A percentile compares a stretch with the other conserved stretches of the same genome.
Evolutionary conservation across 1,284 basidiomycete species (phyloP).

Genomic region (Boletus albobrunnescens): DNA sequence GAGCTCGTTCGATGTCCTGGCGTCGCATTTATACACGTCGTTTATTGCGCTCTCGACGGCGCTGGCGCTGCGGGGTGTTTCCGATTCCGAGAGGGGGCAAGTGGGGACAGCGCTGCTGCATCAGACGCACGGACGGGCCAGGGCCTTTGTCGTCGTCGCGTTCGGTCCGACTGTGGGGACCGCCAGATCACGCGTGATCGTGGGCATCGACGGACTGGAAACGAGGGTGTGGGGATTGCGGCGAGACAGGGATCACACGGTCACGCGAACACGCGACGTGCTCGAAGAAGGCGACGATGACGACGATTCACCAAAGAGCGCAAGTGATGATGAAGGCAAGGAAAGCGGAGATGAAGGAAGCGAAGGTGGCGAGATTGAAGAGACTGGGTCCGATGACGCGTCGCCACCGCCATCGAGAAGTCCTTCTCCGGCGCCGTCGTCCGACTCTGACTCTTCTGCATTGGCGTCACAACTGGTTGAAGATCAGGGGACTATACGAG

Average conservation of each 20-base stretch:
- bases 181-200: slow-evolving; percentile 55
- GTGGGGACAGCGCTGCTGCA: background rate
- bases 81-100: slow-evolving; percentile 2
- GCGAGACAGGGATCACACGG: slow-evolving; percentile 24
- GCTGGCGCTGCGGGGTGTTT: slow-evolving; percentile 39
- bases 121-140: slow-evolving; percentile 2
- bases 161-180: slow-evolving; percentile 61
- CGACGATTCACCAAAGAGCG: background rate
- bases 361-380: slow-evolving; percentile 23
- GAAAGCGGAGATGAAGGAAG: slow-evolving; percentile 18
- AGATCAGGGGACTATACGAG: slow-evolving; percentile 46
- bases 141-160: slow-evolving; percentile 53
- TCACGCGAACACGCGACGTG: background rate
- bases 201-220: slow-evolving; percentile 62
- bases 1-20: slow-evolving; percentile 61
- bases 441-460: slow-evolving; percentile 7
- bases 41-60: slow-evolving; percentile 67
- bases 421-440: slow-evolving; percentile 23
- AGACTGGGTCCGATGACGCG: slow-evolving; percentile 24
- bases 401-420: slow-evolving; percentile 21
- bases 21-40: slow-evolving; percentile 67
- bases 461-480: slow-evolving; percentile 33
- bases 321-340: background rate
- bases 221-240: slow-evolving; percentile 51
- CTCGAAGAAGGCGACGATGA: background rate